These are phyloP conservation scores for Trypanosoma avium DNA, from an alignment of 208 protist genomes.

Conservation along the genomic window DNA sequence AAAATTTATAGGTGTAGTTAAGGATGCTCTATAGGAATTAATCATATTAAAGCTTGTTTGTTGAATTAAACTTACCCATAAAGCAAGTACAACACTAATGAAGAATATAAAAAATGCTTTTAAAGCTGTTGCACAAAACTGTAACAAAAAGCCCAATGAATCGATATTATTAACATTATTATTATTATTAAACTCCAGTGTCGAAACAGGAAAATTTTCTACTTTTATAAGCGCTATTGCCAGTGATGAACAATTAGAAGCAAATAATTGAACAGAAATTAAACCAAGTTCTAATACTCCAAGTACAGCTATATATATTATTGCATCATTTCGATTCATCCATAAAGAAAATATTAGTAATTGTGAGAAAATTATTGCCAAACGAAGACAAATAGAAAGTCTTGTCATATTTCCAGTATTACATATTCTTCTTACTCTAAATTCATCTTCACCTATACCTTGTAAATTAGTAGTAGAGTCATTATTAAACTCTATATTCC, in stretches of 20 bases:
- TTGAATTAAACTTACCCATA: neutral
- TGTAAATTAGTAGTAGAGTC: too few relatives aligned
- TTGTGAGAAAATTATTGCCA: constrained; percentile 6
- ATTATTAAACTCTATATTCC: too few relatives aligned
- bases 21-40: neutral
- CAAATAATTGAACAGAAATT: neutral
- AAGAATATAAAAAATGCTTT: constrained; percentile 7
- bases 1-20: neutral
- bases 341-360: constrained; percentile 5
- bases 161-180: too few relatives aligned
- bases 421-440: neutral
- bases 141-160: neutral
- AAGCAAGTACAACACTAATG: neutral
- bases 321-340: constrained; percentile 5
- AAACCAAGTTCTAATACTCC: neutral
- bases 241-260: neutral
- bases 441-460: neutral
- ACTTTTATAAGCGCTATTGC: neutral
- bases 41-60: neutral
- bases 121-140: neutral
- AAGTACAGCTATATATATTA: constrained; percentile 9
- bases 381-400: neutral
- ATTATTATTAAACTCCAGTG: too few relatives aligned
- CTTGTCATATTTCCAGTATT: neutral
- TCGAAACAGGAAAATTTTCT: neutral